Evolutionary conservation across 768 basidiomycete species (phyloP).

Genomic region (Russula ochroleuca): DNA sequence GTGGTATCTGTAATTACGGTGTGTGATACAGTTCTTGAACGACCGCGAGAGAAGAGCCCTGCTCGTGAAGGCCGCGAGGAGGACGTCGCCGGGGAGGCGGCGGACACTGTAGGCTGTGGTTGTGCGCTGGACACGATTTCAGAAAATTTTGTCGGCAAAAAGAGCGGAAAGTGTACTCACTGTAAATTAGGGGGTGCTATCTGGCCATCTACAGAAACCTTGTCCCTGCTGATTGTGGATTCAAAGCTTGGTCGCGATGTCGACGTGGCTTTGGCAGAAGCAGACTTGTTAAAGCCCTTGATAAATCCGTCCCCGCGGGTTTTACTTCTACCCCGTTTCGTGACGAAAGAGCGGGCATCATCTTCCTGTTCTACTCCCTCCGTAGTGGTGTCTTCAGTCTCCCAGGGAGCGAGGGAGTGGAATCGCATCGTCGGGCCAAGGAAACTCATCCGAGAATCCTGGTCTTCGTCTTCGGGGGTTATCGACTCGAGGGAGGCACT

Average conservation of each 20-base stretch:
- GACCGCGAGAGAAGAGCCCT: constrained; percentile 42
- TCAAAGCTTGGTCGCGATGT: constrained; percentile 59
- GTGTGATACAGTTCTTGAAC: constrained; percentile 34
- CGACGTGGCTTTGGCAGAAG: constrained; percentile 38
- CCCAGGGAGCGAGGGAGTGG: constrained; percentile 81
- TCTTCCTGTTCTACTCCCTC: constrained; percentile 49
- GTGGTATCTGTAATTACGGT: constrained; percentile 18
- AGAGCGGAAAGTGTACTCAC: constrained; percentile 41
- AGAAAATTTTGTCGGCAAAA: constrained; percentile 12
- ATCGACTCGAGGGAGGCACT: constrained; percentile 27
- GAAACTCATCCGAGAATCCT: constrained; percentile 56
- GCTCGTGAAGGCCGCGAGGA: constrained; percentile 37
- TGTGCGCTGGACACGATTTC: constrained; percentile 42
- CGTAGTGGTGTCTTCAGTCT: constrained; percentile 48
- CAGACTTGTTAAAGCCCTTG: constrained; percentile 40
- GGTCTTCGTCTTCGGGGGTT: constrained; percentile 43
- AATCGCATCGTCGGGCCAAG: constrained; percentile 82
- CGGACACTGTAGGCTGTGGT: constrained; percentile 58
- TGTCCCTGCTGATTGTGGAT: constrained; percentile 46
- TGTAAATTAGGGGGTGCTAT: constrained; percentile 49
- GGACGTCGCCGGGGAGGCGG: constrained; percentile 44
- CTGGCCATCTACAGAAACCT: constrained; percentile 56
- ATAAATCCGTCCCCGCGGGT: constrained; percentile 38
- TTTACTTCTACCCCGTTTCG: constrained; percentile 32
- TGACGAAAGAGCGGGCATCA: constrained; percentile 33